Evolutionary conservation across 208 protist species (phyloP), one percentile per base, ranked within the genome.

Genomic region (Trypanosoma theileri): DNA sequence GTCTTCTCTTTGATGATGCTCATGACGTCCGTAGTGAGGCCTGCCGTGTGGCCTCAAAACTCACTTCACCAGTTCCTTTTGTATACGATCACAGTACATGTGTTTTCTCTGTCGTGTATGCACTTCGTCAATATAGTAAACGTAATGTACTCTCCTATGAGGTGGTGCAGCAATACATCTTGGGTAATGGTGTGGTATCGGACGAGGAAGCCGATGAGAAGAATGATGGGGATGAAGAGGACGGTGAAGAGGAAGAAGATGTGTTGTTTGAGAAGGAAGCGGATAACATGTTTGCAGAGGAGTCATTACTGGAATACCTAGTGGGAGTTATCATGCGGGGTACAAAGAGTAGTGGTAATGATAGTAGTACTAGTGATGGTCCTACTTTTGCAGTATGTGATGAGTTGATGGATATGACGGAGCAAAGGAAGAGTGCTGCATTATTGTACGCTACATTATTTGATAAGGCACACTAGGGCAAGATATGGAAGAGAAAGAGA

Each of bases 231-330:
- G 53, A 65, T 6, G 50, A 45, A 3, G 63, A 28, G 44, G 52
- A 44, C 31, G 52, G 68, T 19, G 68, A 64, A 22, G 58, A 55
- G 0, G 64, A 68, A 7, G 62, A 41, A 1, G 86, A 89, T 21
- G 82, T 93, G 3, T 73, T 96, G 14, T 96, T 96, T 71, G 75
- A 92, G 58, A 88, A 91, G 72, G 88, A 96, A 57, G 77, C 79
- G 16, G 88, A 84, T 4, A 96, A 96, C 71, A 84, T 96, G 80
- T 96, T 92, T 64, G 76, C 77, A 4, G 91, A 96, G 65, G 73
- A 67, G 7, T 69, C 79, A 8, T 57, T 92, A 12, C 55, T 96
- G 21, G 35, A 51, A 1, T 87, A 80, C 51, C 60, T 93, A 42
- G 58, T 58, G 16, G 65, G 56, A 8, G 22, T 44, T 48, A 68